A percentile compares a stretch with the other conserved stretches of the same genome.
phyloP scores from a whole-genome alignment of 805 yeast genomes.

The Cyberlindnera xylosilytica region DNA sequence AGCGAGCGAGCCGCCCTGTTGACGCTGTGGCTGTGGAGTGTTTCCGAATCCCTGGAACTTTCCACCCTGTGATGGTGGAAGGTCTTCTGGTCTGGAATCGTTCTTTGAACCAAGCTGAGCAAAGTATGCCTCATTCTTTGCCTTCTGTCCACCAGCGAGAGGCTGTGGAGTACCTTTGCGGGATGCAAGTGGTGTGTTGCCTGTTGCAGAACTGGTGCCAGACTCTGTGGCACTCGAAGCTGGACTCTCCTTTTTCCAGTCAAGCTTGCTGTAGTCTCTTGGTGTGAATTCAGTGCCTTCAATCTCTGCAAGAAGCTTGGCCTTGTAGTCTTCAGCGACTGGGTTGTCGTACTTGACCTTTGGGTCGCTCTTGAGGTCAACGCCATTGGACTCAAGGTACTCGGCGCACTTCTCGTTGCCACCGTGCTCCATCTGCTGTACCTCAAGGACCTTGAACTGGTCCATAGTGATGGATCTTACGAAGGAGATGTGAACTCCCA shows the following conservation, averaged over 20 bases:
- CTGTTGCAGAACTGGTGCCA: conserved; percentile 1
- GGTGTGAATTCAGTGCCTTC: conserved; percentile 66
- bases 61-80: conserved; percentile 95
- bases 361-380: conserved; percentile 61
- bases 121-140: conserved; percentile 78
- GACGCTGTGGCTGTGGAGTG: conserved; percentile 49
- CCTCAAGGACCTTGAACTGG: conserved; percentile 92
- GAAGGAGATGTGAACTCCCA: conserved; percentile 96
- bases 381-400: conserved; percentile 70
- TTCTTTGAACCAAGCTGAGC: conserved; percentile 74
- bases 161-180: conserved; percentile 40
- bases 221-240: conserved; percentile 4
- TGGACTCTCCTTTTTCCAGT: conserved; percentile 23
- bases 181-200: conserved; percentile 32
- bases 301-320: conserved; percentile 67
- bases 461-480: conserved; percentile 98
- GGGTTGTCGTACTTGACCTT: conserved; percentile 79
- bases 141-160: conserved; percentile 30
- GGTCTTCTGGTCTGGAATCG: conserved; percentile 65
- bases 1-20: conserved; percentile 42
- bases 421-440: conserved; percentile 87
- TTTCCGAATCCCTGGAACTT: conserved; percentile 90
- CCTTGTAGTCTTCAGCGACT: conserved; percentile 93
- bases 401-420: conserved; percentile 77
- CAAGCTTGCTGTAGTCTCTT: conserved; percentile 49